Percentiles rank a stretch among this genome's conserved stretches.
phyloP scores from a whole-genome alignment of 2,329 filamentous ascomycete genomes.

The Xylaria polymorpha region DNA sequence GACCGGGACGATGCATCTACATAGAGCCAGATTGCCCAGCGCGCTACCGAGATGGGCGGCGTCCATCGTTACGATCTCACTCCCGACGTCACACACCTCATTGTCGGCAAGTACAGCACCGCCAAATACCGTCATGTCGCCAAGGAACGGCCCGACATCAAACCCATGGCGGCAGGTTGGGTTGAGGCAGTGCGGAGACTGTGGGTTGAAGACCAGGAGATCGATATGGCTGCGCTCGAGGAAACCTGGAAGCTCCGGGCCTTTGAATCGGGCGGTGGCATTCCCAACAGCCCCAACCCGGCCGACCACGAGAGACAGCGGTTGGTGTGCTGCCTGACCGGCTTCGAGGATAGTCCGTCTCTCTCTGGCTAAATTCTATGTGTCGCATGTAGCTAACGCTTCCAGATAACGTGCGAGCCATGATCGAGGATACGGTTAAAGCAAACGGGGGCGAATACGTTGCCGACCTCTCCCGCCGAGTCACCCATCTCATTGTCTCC shows the following conservation, averaged over 20 bases:
- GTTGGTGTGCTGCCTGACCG: constrained; percentile 66
- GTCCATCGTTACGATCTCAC: constrained; percentile 90
- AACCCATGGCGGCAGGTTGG: constrained; percentile 84
- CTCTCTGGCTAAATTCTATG: neutral
- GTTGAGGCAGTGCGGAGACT: constrained; percentile 80
- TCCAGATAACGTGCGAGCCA: constrained; percentile 72
- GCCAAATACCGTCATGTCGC: constrained; percentile 97
- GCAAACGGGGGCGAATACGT: constrained; percentile 85
- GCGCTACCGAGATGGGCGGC: constrained; percentile 85
- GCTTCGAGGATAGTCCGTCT: constrained; percentile 63
- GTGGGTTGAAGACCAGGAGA: constrained; percentile 83
- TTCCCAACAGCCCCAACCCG: constrained; percentile 48
- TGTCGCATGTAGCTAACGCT: constrained; percentile 29
- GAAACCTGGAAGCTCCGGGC: constrained; percentile 71
- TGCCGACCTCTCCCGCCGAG: constrained; percentile 84
- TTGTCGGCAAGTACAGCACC: constrained; percentile 89
- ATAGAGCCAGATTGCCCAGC: constrained; percentile 67
- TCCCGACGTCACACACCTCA: constrained; percentile 93
- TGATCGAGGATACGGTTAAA: constrained; percentile 74
- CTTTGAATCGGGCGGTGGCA: constrained; percentile 66
- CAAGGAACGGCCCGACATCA: constrained; percentile 85
- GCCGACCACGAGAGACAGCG: constrained; percentile 52
- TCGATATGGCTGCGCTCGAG: constrained; percentile 79
- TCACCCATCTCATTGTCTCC: constrained; percentile 88
- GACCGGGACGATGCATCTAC: neutral